Evolutionary conservation across 352 stramenopile species (phyloP).

Genomic region (Phytophthora pluvialis): DNA sequence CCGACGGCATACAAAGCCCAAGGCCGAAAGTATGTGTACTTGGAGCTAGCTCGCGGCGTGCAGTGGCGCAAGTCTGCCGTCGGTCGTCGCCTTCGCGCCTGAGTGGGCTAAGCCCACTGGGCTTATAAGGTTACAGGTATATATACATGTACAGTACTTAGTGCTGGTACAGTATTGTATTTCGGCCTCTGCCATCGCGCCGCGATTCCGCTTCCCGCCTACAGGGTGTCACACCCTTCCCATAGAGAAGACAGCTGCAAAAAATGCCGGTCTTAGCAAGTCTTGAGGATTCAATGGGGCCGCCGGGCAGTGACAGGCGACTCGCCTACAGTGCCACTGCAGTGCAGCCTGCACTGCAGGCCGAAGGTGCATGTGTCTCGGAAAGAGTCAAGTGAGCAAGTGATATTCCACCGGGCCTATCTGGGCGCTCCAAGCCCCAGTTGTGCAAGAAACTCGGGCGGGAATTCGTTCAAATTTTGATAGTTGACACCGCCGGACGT

Average conservation of each 20-base stretch:
- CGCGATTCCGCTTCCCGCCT: slow-evolving; percentile 14
- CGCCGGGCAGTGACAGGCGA: slow-evolving; percentile 10
- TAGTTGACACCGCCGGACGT: slow-evolving; percentile 3
- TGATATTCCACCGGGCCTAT: slow-evolving; percentile 23
- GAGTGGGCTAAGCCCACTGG: too few species aligned
- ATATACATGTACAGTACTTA: too few species aligned
- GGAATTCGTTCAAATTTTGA: slow-evolving; percentile 23
- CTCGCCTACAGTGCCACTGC: not conserved
- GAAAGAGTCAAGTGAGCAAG: slow-evolving; percentile 18
- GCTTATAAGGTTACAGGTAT: too few species aligned
- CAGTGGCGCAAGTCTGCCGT: slow-evolving; percentile 33
- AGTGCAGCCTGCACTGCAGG: not conserved
- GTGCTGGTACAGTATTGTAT: not conserved
- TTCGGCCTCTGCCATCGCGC: not conserved
- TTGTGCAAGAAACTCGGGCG: slow-evolving; percentile 9
- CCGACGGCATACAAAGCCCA: slow-evolving; percentile 8
- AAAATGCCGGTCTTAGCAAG: slow-evolving; percentile 10
- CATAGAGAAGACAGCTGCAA: slow-evolving; percentile 26
- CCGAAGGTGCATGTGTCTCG: not conserved
- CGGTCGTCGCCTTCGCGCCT: slow-evolving; percentile 1
- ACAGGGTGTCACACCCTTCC: slow-evolving; percentile 20
- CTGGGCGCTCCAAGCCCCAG: slow-evolving; percentile 16
- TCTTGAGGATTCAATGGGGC: not conserved
- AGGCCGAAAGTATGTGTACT: slow-evolving; percentile 18
- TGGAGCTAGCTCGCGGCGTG: slow-evolving; percentile 12